Conservation (phyloP, 495 filamentous ascomycete genomes). For the Hyphodiscus hymeniophilus region DNA sequence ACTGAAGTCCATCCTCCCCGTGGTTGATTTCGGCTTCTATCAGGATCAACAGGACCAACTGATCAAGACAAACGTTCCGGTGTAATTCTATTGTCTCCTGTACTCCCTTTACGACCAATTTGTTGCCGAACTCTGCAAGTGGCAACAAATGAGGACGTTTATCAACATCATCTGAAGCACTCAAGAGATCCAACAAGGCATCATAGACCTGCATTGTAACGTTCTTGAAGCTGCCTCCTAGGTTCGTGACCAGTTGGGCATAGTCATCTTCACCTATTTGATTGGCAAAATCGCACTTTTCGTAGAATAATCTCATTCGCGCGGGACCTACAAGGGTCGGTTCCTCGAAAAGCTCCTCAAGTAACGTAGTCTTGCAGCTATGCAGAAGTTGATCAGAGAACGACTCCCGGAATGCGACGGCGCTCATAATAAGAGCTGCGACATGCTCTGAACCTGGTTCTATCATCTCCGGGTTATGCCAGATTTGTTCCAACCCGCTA, state of each 20-base stretch:
- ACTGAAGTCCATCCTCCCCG: slow-evolving; percentile 52
- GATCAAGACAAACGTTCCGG: slow-evolving; percentile 62
- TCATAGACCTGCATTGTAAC: slow-evolving; percentile 47
- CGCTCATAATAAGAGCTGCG: slow-evolving; percentile 14
- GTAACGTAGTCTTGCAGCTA: slow-evolving; percentile 49
- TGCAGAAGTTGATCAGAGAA: slow-evolving; percentile 57
- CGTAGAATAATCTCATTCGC: slow-evolving; percentile 62
- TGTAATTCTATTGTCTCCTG: slow-evolving; percentile 69
- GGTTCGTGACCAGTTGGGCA: slow-evolving; percentile 39
- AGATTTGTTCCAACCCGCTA: slow-evolving; percentile 64
- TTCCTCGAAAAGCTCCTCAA: slow-evolving; percentile 63
- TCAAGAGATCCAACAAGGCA: slow-evolving; percentile 31
- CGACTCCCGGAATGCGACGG: slow-evolving; percentile 26
- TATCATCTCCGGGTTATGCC: slow-evolving; percentile 37
- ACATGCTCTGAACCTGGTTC: slow-evolving; percentile 5
- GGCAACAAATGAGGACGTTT: slow-evolving; percentile 30
- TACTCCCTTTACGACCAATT: slow-evolving; percentile 60
- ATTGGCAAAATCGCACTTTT: slow-evolving; percentile 61
- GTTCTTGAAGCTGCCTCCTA: slow-evolving; percentile 48
- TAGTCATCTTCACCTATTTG: slow-evolving; percentile 66
- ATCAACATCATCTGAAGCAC: slow-evolving; percentile 30
- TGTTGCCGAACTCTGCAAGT: slow-evolving; percentile 64
- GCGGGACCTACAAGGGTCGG: slow-evolving; percentile 55
- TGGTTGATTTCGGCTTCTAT: slow-evolving; percentile 70
- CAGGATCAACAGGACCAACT: slow-evolving; percentile 77